phyloP scores from a whole-genome alignment of 306 rosid genomes.

The Calophaca sinica region DNA sequence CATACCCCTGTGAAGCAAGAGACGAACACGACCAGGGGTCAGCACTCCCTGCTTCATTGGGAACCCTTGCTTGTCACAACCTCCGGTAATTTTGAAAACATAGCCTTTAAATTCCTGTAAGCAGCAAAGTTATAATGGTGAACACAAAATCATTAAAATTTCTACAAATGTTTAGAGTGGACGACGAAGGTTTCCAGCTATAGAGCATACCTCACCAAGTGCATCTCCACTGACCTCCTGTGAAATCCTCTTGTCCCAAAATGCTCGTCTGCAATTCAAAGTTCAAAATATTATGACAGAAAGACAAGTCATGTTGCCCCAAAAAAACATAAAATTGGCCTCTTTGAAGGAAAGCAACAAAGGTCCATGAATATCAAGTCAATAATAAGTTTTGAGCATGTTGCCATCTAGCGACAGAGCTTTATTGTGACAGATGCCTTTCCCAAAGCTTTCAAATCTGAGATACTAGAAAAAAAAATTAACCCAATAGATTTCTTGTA shows the following conservation, averaged over 20 bases:
- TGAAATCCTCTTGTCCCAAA: conserved; percentile 58
- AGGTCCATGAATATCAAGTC: background rate
- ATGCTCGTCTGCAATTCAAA: conserved; percentile 48
- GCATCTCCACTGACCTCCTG: conserved; percentile 58
- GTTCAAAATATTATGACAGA: background rate
- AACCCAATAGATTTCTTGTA: background rate
- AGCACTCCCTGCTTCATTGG: conserved; percentile 63
- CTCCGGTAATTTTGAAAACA: conserved; percentile 57
- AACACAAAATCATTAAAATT: background rate
- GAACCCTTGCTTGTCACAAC: conserved; percentile 60
- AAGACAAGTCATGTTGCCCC: background rate
- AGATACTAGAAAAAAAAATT: background rate
- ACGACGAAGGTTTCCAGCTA: background rate
- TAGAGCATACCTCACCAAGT: conserved; percentile 48
- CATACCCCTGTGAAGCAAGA: conserved; percentile 52
- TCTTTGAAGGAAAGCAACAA: background rate
- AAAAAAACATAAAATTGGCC: background rate
- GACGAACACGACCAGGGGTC: conserved; percentile 61
- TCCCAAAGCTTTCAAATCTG: background rate
- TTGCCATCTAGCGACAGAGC: background rate
- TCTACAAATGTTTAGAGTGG: background rate
- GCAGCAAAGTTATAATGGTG: background rate
- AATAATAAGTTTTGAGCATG: background rate
- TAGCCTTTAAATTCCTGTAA: conserved; percentile 55
- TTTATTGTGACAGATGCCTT: background rate